phyloP scores from a whole-genome alignment of 345 rosid species.

The Hibiscus mutabilis region DNA sequence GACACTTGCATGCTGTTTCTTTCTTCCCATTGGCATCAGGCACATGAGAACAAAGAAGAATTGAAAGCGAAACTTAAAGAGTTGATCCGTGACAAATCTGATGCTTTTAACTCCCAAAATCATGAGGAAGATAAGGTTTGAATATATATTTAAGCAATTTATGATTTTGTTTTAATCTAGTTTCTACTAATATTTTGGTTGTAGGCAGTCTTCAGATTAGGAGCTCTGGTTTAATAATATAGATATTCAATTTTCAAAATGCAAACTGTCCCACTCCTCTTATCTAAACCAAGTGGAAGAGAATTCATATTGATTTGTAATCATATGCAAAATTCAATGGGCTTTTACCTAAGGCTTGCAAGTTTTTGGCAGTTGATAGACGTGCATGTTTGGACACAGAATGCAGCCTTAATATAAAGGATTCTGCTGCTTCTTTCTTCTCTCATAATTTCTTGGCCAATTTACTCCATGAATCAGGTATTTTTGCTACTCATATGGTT shows the following conservation, averaged over 20 bases:
- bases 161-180: constrained; percentile 8
- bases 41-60: constrained; percentile 46
- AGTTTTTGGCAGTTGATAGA: not conserved
- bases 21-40: constrained; percentile 21
- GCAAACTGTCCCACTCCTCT: too few species aligned
- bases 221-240: not conserved
- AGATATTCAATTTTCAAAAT: not conserved
- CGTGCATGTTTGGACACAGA: not conserved
- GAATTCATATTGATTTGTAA: not conserved
- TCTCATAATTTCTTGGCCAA: not conserved
- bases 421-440: not conserved
- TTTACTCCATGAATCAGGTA: not conserved
- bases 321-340: not conserved
- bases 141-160: not conserved
- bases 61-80: constrained; percentile 55
- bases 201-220: not conserved
- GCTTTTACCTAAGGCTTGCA: not conserved
- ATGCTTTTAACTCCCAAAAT: constrained; percentile 56
- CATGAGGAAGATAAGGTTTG: constrained; percentile 75
- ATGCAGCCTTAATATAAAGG: not conserved
- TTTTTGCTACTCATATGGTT: not conserved
- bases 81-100: constrained; percentile 59
- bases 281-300: not conserved
- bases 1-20: not conserved
- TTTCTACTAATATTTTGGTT: not conserved